Base-by-base conservation (phyloP, 768 basidiomycete genomes). In the Lactarius akahatsu region DNA sequence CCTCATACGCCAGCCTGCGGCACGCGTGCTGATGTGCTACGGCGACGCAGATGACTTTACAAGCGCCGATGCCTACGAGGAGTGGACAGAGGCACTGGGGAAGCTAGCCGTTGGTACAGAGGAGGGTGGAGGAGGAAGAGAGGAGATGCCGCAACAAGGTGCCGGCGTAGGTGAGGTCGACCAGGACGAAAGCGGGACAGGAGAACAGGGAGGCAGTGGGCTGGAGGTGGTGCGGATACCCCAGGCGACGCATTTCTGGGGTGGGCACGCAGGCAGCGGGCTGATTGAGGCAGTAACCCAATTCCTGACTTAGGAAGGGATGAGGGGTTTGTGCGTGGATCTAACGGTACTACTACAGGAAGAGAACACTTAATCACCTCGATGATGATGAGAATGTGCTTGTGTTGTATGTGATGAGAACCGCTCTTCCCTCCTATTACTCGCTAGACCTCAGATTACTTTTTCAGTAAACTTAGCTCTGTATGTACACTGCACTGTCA, bases 1-100 rank as follows among this genome's bases (percentile, higher is more conserved):
- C 11, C 80, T 92, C 41, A 66, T 90, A 36, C 74, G 72, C 34
- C 75, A 86, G 41, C 75, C 76, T 6, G 70, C 73, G 1, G 80
- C 82, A 2, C 82, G 83, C 63, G 77, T 92, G 38, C 79, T 94
- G 41, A 69, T 92, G 26, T 68, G 92, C 6, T 86, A 83, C 65
- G 92, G 92, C 0, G 85, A 89, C 68, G 70, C 69, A 18, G 92
- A 94, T 71, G 85, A 92, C 55, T 93, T 92, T 71, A 92, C 91
- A 3, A 75, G 82, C 2, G 74, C 73, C 1, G 76, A 76, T 16
- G 81, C 76, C 36, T 92, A 92, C 70, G 79, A 80, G 50, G 68
- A 71, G 11, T 92, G 90, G 91, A 74, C 73, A 4, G 71, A 79
- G 43, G 72, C 72, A 9, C 77, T 91, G 32, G 64, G 65, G 13